Evolutionary conservation across 305 asterid genomes (phyloP), one percentile per base, ranked within the genome.

Genomic region (Andrographis paniculata): DNA sequence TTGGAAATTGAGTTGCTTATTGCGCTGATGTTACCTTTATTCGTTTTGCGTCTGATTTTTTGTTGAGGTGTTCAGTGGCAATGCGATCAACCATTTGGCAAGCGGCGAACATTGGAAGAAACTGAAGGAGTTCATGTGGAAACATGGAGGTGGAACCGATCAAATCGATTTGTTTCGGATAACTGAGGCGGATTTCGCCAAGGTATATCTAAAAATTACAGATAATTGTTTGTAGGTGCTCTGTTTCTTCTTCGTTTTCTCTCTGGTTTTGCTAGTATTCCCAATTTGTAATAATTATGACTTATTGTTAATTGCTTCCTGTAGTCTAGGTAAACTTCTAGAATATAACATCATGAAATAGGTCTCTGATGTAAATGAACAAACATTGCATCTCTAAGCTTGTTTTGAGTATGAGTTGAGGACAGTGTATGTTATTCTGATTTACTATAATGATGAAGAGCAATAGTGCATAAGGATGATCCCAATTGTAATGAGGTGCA

Each of bases 101-200:
- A 68, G 92, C 55, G 78, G 20, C 41, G 94, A 80, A 65, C 98
- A 89, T 63, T 43, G 72, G 73, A 89, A 82, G 81, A 75, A 68
- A 62, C 78, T 82, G 47, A 80, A 89, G 76, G 70, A 73, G 20
- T 85, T 85, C 61, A 55, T 89, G 63, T 76, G 94, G 92, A 89
- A 78, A 56, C 42, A 85, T 45, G 95, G 98, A 19, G 92, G 91
- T 59, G 88, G 69, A n/a, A 75, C 64, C 76, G 86, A 80, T 53
- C 73, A 68, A 42, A 64, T 61, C 30, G 78, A 80, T 48, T 60
- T 52, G 58, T 75, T 74, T 65, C 70, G 87, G 38, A 52, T 89
- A 48, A 23, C 78, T 2, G 78, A 80, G 53, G 58, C 47, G 48
- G 94, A 89, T 64, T 69, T 65, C 27, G 58, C 69, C 9, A 82